A percentile compares a stretch with the other conserved stretches of the same genome.
These are phyloP conservation scores for Clarireedia homoeocarpa DNA, from an alignment of 2,329 filamentous ascomycete species.

Conservation along the genomic window DNA sequence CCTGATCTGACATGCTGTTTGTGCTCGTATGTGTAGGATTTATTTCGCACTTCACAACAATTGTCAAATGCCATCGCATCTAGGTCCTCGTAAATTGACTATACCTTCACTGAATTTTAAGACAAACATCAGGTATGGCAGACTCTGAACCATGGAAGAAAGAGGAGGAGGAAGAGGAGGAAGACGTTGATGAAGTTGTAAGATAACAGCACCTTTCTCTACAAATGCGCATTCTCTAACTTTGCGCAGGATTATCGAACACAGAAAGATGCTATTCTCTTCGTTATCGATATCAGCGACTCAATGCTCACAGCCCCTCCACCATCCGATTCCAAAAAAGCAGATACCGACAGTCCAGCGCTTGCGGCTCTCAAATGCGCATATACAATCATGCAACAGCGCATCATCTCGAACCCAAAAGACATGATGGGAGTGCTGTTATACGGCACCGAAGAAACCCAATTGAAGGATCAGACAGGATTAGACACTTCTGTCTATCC, in stretches of 20 bases:
- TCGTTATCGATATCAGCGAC: conserved; percentile 84
- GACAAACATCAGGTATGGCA: conserved; percentile 12
- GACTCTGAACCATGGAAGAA: conserved; percentile 23
- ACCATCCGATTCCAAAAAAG: conserved; percentile 61
- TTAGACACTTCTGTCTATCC: conserved; percentile 62
- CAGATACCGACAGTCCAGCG: conserved; percentile 68
- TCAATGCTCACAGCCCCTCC: conserved; percentile 73
- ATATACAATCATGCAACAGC: conserved; percentile 92
- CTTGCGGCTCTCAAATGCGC: conserved; percentile 87
- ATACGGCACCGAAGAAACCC: conserved; percentile 82
- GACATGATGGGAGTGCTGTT: conserved; percentile 96
- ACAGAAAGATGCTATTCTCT: conserved; percentile 95
- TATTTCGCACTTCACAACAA: no score
- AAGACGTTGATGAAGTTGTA: conserved; percentile 59
- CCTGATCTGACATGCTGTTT: neutral
- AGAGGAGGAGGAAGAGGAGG: conserved; percentile 62
- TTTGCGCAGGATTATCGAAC: conserved; percentile 68
- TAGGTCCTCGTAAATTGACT: neutral
- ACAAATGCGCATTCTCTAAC: neutral
- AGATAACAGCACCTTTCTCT: conserved; percentile 10
- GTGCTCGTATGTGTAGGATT: neutral
- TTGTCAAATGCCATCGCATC: no score
- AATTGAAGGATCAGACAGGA: conserved; percentile 56
- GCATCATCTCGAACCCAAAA: conserved; percentile 91
- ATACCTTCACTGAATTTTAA: neutral